Base-by-base conservation (phyloP, 495 filamentous ascomycete species). In the Rhypophila decipiens region DNA sequence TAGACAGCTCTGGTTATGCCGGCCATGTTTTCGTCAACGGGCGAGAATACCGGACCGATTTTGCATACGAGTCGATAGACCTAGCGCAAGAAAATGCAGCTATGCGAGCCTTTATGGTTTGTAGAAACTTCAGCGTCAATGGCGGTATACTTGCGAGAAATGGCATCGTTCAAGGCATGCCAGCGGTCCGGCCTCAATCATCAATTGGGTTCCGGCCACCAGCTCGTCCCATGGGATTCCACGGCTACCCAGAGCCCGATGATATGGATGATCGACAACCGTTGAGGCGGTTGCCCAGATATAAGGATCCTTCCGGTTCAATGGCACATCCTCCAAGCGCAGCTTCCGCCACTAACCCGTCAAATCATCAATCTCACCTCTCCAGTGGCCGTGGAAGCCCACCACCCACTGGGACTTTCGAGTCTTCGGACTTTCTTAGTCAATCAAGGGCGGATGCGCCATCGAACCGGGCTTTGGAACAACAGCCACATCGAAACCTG, bases 61-160 rank as follows among this genome's bases (percentile, higher is more conserved):
- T 79, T n/a, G 76, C 82, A 55, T 90, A 87, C 71, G 82, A 83
- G 60, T 84, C 80, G 49, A 84, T 91, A 53, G 74, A 76, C 44
- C 75, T 96, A 55, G 93, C 93, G 42, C 85, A 87, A 58, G 90
- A 98, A 69, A 90, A 89, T 60, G 93, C 93, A 43, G 93, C 93
- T 50, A 96, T 93, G 84, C 84, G 88, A 52, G 93, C 93, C 49
- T 98, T 95, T 69, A 86, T 95, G 74, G 91, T 97, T 50, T 98
- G 93, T 75, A 85, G 91, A 63, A 95, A 96, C 72, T 96, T 98
- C 73, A 96, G 90, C 50, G 84, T 95, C 64, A 96, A 96, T 66
- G 93, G 95, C 58, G 91, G 91, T 68, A 93, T 90, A 88, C 79
- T 63, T 70, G 87, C 61, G 73, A 87, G 70, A 72, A 88, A 70